These are phyloP conservation scores for Solanum aculeatissimum DNA, from an alignment of 305 asterid genomes.

Conservation along the genomic window DNA sequence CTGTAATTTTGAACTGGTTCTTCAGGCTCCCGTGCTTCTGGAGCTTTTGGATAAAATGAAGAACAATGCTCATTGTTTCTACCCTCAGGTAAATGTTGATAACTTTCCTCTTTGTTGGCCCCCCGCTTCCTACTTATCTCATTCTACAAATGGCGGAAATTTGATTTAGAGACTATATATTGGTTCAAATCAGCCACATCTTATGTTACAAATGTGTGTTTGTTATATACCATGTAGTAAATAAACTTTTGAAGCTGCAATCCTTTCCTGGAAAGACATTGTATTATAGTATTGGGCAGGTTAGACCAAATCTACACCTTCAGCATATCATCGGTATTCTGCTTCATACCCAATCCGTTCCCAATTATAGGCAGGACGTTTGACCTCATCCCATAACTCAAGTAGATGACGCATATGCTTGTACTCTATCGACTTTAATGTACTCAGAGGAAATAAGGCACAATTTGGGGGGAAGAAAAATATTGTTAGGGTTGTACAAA, in stretches of 20 bases:
- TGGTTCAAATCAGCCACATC: background rate
- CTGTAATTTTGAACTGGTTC: background rate
- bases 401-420: background rate
- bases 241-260: background rate
- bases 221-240: background rate
- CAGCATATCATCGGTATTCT: background rate
- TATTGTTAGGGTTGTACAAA: background rate
- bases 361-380: background rate
- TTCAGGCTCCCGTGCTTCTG: slow-evolving; percentile 70
- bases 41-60: slow-evolving; percentile 68
- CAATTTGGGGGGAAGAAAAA: background rate
- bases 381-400: background rate
- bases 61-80: slow-evolving; percentile 27
- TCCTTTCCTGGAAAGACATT: background rate
- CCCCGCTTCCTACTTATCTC: background rate
- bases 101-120: background rate
- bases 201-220: background rate
- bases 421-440: background rate
- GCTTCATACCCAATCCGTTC: background rate
- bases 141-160: background rate
- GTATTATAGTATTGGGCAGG: background rate
- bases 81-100: slow-evolving; percentile 56
- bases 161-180: background rate
- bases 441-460: background rate
- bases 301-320: background rate